Conservation (phyloP, 2,329 filamentous ascomycete genomes). For the Pseudovirgaria hyperparasitica region DNA sequence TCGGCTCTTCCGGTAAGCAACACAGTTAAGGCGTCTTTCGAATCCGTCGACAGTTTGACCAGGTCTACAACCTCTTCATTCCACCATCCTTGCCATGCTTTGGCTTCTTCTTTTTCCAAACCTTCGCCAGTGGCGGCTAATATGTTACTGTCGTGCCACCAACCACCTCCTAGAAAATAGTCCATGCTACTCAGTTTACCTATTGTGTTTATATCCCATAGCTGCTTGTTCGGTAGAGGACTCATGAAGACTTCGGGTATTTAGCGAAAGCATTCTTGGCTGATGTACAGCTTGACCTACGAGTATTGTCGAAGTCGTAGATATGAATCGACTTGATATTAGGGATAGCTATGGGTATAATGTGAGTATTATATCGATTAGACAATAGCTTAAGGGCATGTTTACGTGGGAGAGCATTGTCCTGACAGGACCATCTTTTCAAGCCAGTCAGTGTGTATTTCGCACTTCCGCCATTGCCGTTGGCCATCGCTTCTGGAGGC, state of each 20-base stretch:
- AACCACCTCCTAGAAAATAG: constrained; percentile 70
- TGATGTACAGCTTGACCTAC: constrained; percentile 35
- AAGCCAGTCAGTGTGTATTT: constrained; percentile 57
- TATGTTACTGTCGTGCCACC: constrained; percentile 92
- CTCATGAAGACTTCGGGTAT: constrained; percentile 64
- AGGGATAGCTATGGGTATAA: constrained; percentile 37
- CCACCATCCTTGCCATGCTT: constrained; percentile 90
- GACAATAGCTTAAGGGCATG: constrained; percentile 1
- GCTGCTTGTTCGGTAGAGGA: constrained; percentile 72
- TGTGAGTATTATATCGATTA: constrained; percentile 4
- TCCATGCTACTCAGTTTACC: constrained; percentile 66
- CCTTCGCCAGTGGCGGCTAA: constrained; percentile 79
- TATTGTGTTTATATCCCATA: constrained; percentile 73
- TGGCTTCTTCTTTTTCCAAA: constrained; percentile 64
- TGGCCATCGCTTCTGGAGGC: too few relatives aligned
- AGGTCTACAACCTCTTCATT: constrained; percentile 79
- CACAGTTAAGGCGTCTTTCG: constrained; percentile 74
- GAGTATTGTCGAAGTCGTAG: constrained; percentile 96
- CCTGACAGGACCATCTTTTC: constrained; percentile 71
- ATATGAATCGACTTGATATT: constrained; percentile 73
- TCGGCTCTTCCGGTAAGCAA: constrained; percentile 81
- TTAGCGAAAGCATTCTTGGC: not conserved
- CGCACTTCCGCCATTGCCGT: constrained; percentile 10
- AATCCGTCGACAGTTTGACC: constrained; percentile 65
- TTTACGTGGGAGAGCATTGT: constrained; percentile 57